Evolutionary conservation across 306 rosid species (phyloP).

Genomic region (Hippophae rhamnoides): DNA sequence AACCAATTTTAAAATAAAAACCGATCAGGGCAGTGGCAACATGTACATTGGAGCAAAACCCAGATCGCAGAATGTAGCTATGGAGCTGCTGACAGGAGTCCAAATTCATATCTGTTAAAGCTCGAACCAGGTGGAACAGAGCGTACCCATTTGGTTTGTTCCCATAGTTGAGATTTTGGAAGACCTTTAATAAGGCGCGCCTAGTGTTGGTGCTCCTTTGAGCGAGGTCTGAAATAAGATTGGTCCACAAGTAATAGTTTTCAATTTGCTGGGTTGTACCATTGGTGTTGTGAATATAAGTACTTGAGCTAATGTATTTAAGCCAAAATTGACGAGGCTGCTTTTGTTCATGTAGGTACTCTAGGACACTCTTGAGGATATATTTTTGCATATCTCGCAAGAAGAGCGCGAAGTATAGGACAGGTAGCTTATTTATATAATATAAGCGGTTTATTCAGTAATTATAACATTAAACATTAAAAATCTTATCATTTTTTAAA

Average conservation of each 20-base stretch:
- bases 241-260: constrained; percentile 11
- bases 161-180: constrained; percentile 17
- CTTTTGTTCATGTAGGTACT: constrained; percentile 2
- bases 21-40: constrained; percentile 37
- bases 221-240: constrained; percentile 11
- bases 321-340: neutral
- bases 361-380: constrained; percentile 12
- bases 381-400: constrained; percentile 26
- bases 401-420: neutral
- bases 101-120: constrained; percentile 23
- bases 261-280: neutral
- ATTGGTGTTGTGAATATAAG: neutral
- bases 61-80: constrained; percentile 43
- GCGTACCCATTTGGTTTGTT: constrained; percentile 33
- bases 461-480: no score
- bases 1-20: constrained; percentile 22
- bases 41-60: constrained; percentile 29
- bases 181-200: constrained; percentile 20
- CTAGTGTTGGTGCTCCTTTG: constrained; percentile 17
- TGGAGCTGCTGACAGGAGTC: constrained; percentile 41
- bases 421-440: no score
- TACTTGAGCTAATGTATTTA: neutral
- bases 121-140: constrained; percentile 41
- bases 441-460: no score
- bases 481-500: no score